Base-by-base conservation (phyloP, 495 filamentous ascomycete genomes). In the Penicillium alfredii region DNA sequence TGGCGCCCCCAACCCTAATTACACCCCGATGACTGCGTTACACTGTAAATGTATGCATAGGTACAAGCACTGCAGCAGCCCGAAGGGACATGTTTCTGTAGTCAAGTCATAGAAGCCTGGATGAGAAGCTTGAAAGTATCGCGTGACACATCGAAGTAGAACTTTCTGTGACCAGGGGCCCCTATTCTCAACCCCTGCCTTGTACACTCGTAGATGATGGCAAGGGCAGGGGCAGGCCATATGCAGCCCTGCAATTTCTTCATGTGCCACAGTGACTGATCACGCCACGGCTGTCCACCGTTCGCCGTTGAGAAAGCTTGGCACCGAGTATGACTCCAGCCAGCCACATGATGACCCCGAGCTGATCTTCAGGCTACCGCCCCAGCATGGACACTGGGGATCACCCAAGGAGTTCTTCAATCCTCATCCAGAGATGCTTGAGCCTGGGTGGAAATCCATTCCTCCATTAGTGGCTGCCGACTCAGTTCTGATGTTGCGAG, bases 391-490 rank as follows among this genome's bases (percentile, higher is more conserved):
- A n/a, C 12, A 28, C 28, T 13, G n/a, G 21, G 6, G 2, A 26
- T 20, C 20, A 12, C 17, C 22, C 12, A 13, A 14, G 1, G 20
- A 22, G 30, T 25, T 14, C 16, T 47, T 55, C 52, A 68, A 35
- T 73, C 70, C 35, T 76, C 73, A 36, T 68, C 64, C 15, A 64
- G 22, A 27, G 53, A 53, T n/a, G 49, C 53, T 38, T 67, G 63
- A 3, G 60, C 64, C 42, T 88, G 84, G 8, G 81, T 88, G 6
- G 78, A 76, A 30, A 95, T 90, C 84, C 88, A 95, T 54, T 88
- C 86, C 69, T 96, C 88, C 81, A 96, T 85, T 71, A 87, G 78
- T 35, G 81, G 81, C 50, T 87, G 82, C 18, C 84, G 81, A 9
- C 51, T 47, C 5, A 58, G 50, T 15, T 59, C 56, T 9, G 55